Evolutionary conservation across 2,329 filamentous ascomycete genomes (phyloP).

Genomic region (Colletotrichum karsti): DNA sequence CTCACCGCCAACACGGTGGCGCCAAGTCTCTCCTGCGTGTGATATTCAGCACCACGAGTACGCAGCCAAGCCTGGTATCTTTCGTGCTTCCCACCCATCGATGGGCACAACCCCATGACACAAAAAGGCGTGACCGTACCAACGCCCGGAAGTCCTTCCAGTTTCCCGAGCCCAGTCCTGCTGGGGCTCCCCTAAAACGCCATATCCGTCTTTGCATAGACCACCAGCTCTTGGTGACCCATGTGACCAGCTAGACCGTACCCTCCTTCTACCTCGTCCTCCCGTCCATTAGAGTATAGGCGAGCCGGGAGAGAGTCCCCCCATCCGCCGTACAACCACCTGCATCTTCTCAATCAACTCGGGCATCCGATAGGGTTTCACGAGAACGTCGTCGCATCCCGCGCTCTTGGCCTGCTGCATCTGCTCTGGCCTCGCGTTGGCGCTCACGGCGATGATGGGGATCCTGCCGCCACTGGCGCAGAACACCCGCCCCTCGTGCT

Average conservation of each 20-base stretch:
- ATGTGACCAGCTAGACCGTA: not conserved
- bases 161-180: conserved; percentile 20
- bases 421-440: conserved; percentile 73
- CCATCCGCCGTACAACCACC: conserved; percentile 49
- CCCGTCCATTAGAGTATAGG: not conserved
- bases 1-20: not conserved
- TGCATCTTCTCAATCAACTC: conserved; percentile 69
- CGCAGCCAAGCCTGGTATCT: conserved; percentile 12
- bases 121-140: not conserved
- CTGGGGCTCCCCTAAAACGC: conserved; percentile 16
- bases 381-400: conserved; percentile 71
- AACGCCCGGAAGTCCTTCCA: conserved; percentile 6
- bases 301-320: conserved; percentile 17
- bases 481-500: conserved; percentile 60
- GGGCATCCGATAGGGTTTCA: conserved; percentile 75
- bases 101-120: not conserved
- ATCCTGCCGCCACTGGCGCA: conserved; percentile 56
- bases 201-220: conserved; percentile 9
- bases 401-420: conserved; percentile 58
- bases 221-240: conserved; percentile 14
- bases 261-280: not conserved
- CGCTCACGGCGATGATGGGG: conserved; percentile 73
- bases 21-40: conserved; percentile 11
- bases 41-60: not conserved
- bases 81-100: not conserved